These are phyloP conservation scores for Veloboletus limbatus DNA, from an alignment of 1,284 basidiomycete genomes.

Conservation along the genomic window DNA sequence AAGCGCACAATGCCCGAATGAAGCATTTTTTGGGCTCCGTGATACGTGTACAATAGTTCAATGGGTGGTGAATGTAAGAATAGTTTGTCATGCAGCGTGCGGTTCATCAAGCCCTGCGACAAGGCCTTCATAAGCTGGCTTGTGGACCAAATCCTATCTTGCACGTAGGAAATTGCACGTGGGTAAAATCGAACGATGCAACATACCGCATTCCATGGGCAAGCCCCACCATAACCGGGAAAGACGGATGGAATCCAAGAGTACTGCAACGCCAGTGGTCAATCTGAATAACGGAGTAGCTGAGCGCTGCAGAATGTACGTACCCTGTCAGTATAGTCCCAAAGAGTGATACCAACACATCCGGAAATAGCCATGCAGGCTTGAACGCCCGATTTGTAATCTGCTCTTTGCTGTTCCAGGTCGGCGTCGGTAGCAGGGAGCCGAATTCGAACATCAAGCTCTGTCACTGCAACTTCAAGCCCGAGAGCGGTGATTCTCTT, in stretches of 20 bases:
- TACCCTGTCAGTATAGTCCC: slow-evolving; percentile 23
- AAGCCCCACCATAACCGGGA: slow-evolving; percentile 13
- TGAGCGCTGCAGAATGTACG: slow-evolving; percentile 9
- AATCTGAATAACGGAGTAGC: too few species aligned
- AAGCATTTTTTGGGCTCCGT: too few species aligned
- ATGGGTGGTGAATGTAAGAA: neutral
- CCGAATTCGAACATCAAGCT: slow-evolving; percentile 53
- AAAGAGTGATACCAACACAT: slow-evolving; percentile 21
- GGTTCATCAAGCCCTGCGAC: slow-evolving; percentile 5
- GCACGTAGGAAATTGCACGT: neutral
- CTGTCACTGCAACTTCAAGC: slow-evolving; percentile 54
- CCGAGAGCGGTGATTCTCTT: slow-evolving; percentile 47
- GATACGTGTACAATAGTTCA: slow-evolving; percentile 16
- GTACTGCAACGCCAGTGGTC: slow-evolving; percentile 5
- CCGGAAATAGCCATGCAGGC: slow-evolving; percentile 12
- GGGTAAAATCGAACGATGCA: neutral
- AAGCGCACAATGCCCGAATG: slow-evolving; percentile 1
- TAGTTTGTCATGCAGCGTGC: neutral
- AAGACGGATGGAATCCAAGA: slow-evolving; percentile 18
- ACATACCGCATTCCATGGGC: slow-evolving; percentile 19
- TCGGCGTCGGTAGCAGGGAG: slow-evolving; percentile 47
- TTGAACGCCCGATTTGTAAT: slow-evolving; percentile 14
- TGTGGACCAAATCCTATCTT: slow-evolving; percentile 13
- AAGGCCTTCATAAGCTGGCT: slow-evolving; percentile 16
- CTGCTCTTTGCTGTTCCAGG: slow-evolving; percentile 44